Conservation (phyloP, 31 red algal species). For the Endocladia muricata region DNA sequence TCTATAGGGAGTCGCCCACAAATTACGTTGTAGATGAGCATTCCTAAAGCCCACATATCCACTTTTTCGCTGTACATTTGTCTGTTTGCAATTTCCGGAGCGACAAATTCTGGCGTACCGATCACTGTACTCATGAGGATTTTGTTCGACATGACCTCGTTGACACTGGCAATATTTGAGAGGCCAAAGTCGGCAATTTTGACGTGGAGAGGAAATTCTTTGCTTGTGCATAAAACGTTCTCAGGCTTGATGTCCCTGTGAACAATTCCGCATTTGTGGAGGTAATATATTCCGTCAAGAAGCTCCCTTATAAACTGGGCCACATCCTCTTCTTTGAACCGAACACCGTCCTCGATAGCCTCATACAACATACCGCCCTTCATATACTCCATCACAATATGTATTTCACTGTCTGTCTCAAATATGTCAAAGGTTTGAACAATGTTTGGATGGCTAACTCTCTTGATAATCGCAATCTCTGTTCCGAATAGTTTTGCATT, state of each 20-base stretch:
- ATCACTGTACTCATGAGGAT: slow-evolving; percentile 80
- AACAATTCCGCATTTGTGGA: slow-evolving; percentile 76
- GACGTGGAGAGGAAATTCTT: slow-evolving; percentile 53
- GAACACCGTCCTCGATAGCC: slow-evolving; percentile 70
- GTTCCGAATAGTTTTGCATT: slow-evolving; percentile 50
- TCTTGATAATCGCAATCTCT: slow-evolving; percentile 75
- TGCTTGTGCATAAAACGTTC: slow-evolving; percentile 53
- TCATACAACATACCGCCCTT: slow-evolving; percentile 85
- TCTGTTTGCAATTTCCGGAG: slow-evolving; percentile 75
- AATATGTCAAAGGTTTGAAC: slow-evolving; percentile 89
- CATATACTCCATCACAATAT: slow-evolving; percentile 93
- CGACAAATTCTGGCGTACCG: slow-evolving; percentile 86
- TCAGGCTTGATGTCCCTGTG: slow-evolving; percentile 92
- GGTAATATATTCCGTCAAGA: slow-evolving; percentile 75
- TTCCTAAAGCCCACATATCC: slow-evolving; percentile 80
- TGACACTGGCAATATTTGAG: slow-evolving; percentile 44
- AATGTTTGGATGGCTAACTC: slow-evolving; percentile 81
- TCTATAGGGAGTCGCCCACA: slow-evolving; percentile 70
- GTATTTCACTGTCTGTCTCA: slow-evolving; percentile 73
- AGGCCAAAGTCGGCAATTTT: slow-evolving; percentile 97
- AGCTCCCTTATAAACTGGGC: slow-evolving; percentile 77
- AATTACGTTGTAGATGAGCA: slow-evolving; percentile 86
- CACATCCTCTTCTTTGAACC: slow-evolving; percentile 68
- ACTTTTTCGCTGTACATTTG: slow-evolving; percentile 73
- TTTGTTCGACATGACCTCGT: slow-evolving; percentile 23